Percentiles rank a stretch among this genome's conserved stretches.
These are phyloP conservation scores for Senecio squalidus DNA, from an alignment of 140 eudicot genomes.

Conservation along the genomic window DNA sequence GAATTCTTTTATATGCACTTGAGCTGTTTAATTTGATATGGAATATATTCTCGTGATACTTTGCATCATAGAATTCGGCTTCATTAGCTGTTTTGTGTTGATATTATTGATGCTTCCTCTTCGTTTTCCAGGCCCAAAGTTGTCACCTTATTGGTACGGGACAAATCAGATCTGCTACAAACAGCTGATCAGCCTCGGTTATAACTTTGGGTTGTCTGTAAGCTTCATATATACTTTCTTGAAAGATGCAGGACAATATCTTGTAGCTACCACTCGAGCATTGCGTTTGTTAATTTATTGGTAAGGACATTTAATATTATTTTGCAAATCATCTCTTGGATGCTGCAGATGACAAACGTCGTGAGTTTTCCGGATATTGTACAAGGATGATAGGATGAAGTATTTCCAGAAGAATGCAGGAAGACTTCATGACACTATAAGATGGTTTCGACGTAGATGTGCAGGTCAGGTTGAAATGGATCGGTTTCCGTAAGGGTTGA, in stretches of 20 bases:
- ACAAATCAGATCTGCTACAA: conserved; percentile 23
- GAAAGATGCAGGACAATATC: conserved; percentile 12
- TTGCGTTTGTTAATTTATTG: background rate
- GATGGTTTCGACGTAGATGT: background rate
- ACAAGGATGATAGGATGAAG: background rate
- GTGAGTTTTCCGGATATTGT: background rate
- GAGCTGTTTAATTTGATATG: no score
- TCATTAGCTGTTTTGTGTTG: conserved; percentile 18
- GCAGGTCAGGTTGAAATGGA: background rate
- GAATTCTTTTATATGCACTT: background rate
- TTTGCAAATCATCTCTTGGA: background rate
- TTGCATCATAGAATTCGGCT: conserved; percentile 16
- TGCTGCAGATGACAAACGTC: background rate
- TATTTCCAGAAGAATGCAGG: background rate
- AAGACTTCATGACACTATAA: background rate
- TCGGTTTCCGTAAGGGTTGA: background rate
- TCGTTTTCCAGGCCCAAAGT: conserved; percentile 67
- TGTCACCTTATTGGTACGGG: conserved; percentile 32
- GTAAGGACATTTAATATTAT: background rate
- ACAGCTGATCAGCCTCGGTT: conserved; percentile 17
- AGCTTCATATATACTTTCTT: conserved; percentile 20
- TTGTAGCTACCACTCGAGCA: background rate
- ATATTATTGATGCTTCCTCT: conserved; percentile 55
- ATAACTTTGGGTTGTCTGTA: conserved; percentile 20
- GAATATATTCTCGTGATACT: no score